Evolutionary conservation across 768 basidiomycete species (phyloP).

Genomic region (Leccinum subgranulosum): DNA sequence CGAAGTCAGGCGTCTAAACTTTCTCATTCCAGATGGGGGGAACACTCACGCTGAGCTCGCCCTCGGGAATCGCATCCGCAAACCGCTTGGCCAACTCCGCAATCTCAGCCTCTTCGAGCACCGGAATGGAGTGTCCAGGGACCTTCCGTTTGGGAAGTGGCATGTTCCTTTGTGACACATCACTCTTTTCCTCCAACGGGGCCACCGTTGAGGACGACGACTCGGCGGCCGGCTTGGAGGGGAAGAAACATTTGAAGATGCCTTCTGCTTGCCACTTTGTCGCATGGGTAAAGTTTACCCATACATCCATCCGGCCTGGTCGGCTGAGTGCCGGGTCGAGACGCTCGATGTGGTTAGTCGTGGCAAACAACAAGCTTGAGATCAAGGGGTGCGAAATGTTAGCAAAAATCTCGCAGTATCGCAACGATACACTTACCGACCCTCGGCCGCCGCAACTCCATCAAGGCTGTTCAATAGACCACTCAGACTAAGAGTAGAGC

Average conservation of each 20-base stretch:
- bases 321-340: conserved; percentile 86
- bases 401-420: conserved; percentile 13
- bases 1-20: background rate
- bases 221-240: conserved; percentile 41
- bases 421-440: conserved; percentile 54
- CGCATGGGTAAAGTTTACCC: conserved; percentile 88
- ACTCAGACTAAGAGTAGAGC: conserved; percentile 81
- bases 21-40: background rate
- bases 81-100: conserved; percentile 76
- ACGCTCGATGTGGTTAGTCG: conserved; percentile 91
- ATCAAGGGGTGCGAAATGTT: conserved; percentile 15
- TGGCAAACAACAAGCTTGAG: conserved; percentile 77
- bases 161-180: conserved; percentile 63
- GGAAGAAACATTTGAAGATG: conserved; percentile 95
- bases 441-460: conserved; percentile 82
- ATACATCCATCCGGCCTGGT: conserved; percentile 89
- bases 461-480: conserved; percentile 84
- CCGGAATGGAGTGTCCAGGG: conserved; percentile 55
- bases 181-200: conserved; percentile 27
- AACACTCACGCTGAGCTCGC: conserved; percentile 75
- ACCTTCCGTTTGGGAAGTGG: conserved; percentile 65
- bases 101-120: conserved; percentile 75
- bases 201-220: conserved; percentile 8
- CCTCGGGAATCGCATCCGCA: conserved; percentile 79
- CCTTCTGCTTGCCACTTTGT: conserved; percentile 93